These are phyloP conservation scores for Metrosideros polymorpha DNA, from an alignment of 441 rosid genomes.

Conservation along the genomic window DNA sequence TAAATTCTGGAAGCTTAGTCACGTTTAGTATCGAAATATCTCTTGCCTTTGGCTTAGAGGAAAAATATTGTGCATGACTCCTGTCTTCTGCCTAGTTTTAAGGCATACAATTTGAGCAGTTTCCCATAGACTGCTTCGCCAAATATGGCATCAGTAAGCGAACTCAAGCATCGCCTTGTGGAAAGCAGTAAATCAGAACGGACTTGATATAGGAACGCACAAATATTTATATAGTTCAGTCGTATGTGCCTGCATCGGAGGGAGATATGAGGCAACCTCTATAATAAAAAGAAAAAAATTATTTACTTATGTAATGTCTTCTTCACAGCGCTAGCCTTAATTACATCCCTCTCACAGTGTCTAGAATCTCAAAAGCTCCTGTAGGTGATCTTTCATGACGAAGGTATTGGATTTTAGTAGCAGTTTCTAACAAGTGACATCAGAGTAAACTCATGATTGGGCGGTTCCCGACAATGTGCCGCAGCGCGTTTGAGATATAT, in stretches of 20 bases:
- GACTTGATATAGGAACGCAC: neutral
- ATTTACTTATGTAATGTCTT: neutral
- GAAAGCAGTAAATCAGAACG: neutral
- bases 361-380: neutral
- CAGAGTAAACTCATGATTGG: neutral
- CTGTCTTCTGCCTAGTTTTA: neutral
- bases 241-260: neutral
- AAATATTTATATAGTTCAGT: neutral
- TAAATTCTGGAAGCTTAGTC: neutral
- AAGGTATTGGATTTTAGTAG: neutral
- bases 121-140: rapidly evolving
- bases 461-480: neutral
- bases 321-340: neutral
- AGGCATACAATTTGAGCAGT: neutral
- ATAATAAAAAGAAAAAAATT: neutral
- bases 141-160: neutral
- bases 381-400: neutral
- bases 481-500: neutral
- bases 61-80: neutral
- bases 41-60: neutral
- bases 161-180: neutral
- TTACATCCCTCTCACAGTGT: neutral
- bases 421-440: neutral
- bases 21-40: neutral
- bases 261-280: neutral